phyloP scores from a whole-genome alignment of 1,139 yeast species.

The Eremothecium gossypii region DNA sequence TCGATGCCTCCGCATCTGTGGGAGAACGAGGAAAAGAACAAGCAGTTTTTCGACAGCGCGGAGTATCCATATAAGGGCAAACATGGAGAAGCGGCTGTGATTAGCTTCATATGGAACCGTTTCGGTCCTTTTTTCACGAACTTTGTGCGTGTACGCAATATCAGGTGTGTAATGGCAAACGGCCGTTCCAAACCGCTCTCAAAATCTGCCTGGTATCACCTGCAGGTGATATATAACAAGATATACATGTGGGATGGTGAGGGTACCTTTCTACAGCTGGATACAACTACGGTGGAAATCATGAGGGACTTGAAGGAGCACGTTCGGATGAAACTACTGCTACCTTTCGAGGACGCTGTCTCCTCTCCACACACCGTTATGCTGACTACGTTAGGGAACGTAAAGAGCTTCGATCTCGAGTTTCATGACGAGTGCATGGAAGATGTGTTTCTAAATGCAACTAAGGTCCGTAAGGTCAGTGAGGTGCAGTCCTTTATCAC shows the following conservation, averaged over 20 bases:
- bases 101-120: conserved; percentile 10
- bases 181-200: conserved; percentile 1
- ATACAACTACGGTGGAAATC: conserved; percentile 11
- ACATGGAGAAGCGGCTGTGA: conserved; percentile 9
- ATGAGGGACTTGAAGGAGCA: conserved; percentile 10
- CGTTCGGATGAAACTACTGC: conserved; percentile 10
- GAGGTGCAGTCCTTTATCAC: conserved; percentile 18
- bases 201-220: conserved; percentile 5
- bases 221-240: conserved; percentile 12
- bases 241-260: conserved; percentile 18
- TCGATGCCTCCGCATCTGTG: conserved; percentile 14
- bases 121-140: conserved; percentile 8
- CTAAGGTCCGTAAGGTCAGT: conserved; percentile 17
- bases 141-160: conserved; percentile 3
- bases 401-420: conserved; percentile 13
- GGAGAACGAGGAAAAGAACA: conserved; percentile 12
- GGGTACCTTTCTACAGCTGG: conserved; percentile 12
- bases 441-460: conserved; percentile 10
- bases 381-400: conserved; percentile 7
- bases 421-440: conserved; percentile 5
- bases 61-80: conserved; percentile 15
- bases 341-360: conserved; percentile 3
- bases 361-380: conserved; percentile 7
- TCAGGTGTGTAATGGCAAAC: conserved; percentile 2
- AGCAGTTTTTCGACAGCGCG: conserved; percentile 11